Base-by-base conservation (phyloP, 163 green algal genomes). In the Trebouxiophyceae sp. region DNA sequence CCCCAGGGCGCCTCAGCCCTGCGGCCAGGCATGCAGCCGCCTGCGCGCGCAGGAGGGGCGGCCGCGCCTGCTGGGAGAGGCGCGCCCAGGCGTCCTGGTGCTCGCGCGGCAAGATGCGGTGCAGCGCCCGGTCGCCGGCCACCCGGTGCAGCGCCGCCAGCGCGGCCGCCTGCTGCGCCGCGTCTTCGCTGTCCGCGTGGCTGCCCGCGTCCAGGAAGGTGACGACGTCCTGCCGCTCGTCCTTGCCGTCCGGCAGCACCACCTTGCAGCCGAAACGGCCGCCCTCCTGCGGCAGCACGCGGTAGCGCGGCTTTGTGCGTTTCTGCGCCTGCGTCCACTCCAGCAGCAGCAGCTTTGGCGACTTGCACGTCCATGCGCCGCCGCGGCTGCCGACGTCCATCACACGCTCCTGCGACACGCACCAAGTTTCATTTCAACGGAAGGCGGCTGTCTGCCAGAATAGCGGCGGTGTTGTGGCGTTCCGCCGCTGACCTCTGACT, bases 291-390 rank as follows among this genome's bases (percentile, higher is more conserved):
- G 54, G 24, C 24, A 65, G 47, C 5, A 63, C 12, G 56, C 76
- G 74, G 72, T 87, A 93, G 2, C 83, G 76, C 23, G 87, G 82
- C 60, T 74, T 83, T 26, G 72, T 68, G 22, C 70, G 62, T 47
- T 86, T 86, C 59, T 89, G 63, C 63, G 77, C 77, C 58, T 81
- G 70, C 66, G 68, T 87, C 73, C 84, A 93, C 77, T 97, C 89
- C 28, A 84, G 73, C 39, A 97, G 77, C 44, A 95, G 77, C 73
- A 96, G 75, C 75, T 92, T 90, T 47, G 91, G 89, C 3, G 74
- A 87, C 82, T 95, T 90, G 56, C 77, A 54, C 24, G 82, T 79
- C 60, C 83, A 90, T 63, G 71, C 81, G 0, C 81, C 85, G 12
- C 47, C 77, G 39, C 64, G 66, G 69, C 79, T 90, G 65, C 78